A percentile compares a stretch with the other conserved stretches of the same genome.
phyloP scores from a whole-genome alignment of 805 yeast species.

The Dipodascopsis uninucleata region DNA sequence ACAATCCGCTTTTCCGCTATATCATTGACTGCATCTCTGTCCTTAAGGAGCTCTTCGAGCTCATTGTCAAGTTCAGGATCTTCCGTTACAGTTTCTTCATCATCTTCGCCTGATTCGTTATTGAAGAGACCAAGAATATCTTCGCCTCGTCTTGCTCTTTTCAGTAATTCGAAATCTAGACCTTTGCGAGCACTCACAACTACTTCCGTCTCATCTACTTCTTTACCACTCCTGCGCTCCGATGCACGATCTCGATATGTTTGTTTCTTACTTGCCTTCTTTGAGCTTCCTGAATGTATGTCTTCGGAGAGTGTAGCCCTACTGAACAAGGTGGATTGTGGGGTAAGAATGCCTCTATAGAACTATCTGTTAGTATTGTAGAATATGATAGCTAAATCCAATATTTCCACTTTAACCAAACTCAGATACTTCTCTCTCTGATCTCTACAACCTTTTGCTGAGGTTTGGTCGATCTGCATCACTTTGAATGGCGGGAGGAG shows the following conservation, averaged over 20 bases:
- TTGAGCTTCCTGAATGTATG: background rate
- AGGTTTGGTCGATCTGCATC: too few species aligned
- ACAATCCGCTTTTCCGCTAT: slow-evolving; percentile 6
- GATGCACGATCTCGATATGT: slow-evolving; percentile 22
- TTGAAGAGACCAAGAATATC: slow-evolving; percentile 9
- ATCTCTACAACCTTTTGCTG: too few species aligned
- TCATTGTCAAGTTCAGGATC: slow-evolving; percentile 7
- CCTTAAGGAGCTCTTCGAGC: slow-evolving; percentile 12
- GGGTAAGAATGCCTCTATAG: too few species aligned
- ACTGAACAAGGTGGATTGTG: too few species aligned
- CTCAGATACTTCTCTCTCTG: too few species aligned
- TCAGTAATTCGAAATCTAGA: slow-evolving; percentile 20
- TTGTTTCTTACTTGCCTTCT: slow-evolving; percentile 1
- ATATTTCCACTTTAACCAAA: too few species aligned
- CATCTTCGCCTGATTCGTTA: too few species aligned
- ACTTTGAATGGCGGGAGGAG: too few species aligned
- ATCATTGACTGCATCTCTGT: slow-evolving; percentile 7
- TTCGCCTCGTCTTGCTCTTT: slow-evolving; percentile 12
- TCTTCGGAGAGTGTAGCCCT: too few species aligned
- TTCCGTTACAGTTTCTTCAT: background rate
- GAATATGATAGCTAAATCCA: too few species aligned
- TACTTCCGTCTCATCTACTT: slow-evolving; percentile 5
- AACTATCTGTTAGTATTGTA: too few species aligned
- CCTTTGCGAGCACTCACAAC: slow-evolving; percentile 1
- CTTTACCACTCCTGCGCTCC: slow-evolving; percentile 16